Evolutionary conservation across 805 yeast species (phyloP).

Genomic region (Priceomyces carsonii): DNA sequence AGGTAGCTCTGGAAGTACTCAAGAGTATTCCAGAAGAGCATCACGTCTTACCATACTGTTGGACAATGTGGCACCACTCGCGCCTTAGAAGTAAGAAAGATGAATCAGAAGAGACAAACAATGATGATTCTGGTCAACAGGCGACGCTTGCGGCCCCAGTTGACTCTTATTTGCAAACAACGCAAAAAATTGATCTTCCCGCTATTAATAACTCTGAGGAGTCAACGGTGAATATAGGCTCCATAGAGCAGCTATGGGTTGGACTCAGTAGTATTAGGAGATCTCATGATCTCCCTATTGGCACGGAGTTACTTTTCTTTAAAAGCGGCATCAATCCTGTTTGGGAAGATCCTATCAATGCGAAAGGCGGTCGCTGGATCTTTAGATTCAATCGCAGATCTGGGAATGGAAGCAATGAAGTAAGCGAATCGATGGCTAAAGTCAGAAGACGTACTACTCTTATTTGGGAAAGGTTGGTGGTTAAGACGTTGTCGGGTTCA

Average conservation of each 20-base stretch:
- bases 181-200: conserved; percentile 43
- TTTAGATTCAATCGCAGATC: conserved; percentile 47
- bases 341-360: conserved; percentile 67
- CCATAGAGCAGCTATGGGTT: conserved; percentile 57
- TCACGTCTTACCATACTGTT: conserved; percentile 46
- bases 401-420: conserved; percentile 15
- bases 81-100: conserved; percentile 25
- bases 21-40: conserved; percentile 25
- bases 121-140: conserved; percentile 14
- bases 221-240: conserved; percentile 34
- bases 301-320: conserved; percentile 58
- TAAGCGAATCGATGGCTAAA: conserved; percentile 19
- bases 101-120: conserved; percentile 15
- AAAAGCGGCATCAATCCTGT: conserved; percentile 61
- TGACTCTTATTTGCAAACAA: conserved; percentile 48
- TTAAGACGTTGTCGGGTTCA: conserved; percentile 52
- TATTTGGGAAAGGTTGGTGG: conserved; percentile 57
- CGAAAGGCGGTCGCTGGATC: conserved; percentile 64
- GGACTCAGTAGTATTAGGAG: conserved; percentile 40
- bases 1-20: conserved; percentile 33
- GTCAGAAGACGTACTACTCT: conserved; percentile 38
- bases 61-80: conserved; percentile 53
- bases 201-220: conserved; percentile 17
- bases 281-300: conserved; percentile 39
- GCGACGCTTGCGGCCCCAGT: conserved; percentile 29